Evolutionary conservation across 2,329 filamentous ascomycete species (phyloP), one percentile per base, ranked within the genome.

Genomic region (Talaromyces pinophilus): DNA sequence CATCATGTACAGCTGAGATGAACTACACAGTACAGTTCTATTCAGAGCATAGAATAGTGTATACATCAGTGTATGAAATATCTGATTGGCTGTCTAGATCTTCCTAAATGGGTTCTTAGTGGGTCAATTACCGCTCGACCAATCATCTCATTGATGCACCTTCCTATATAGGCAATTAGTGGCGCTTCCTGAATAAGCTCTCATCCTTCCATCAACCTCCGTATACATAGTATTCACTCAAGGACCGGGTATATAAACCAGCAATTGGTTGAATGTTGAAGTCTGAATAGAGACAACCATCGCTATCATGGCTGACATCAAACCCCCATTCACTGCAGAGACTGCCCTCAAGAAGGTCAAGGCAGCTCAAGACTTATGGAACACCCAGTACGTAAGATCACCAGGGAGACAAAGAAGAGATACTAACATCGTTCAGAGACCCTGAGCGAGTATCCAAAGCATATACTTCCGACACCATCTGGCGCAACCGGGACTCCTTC

Each of bases 301-400:
- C 40, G 57, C 57, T 10, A 59, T 17, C 54, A 81, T 81, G 79
- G 78, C 79, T 2, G 73, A 76, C 62, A 69, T 80, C 40, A 79
- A 75, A 59, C 92, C 92, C 3, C 92, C 92, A 0, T 96, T 93
- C 76, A 94, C 87, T 3, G 82, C 85, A 28, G 89, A 92, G 74
- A 89, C 88, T 0, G 92, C 92, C 1, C 81, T 81, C 17, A 81
- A 83, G 67, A 96, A 96, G 76, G 92, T 96, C 69, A 96, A 96
- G 79, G 89, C 88, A 19, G 92, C 91, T 0, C 92, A 96, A 75
- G 86, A 92, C 75, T 82, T 89, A 2, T 96, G 92, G 92, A 96
- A 96, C 73, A 90, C 88, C 1, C 85, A 82, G 90, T 92, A 77
- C 70, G 67, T 13, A n/a, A 62, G 28, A 44, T 8, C 28, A 5